Evolutionary conservation across 257 asterid genomes (phyloP).

Genomic region (Solanum appendiculatum): DNA sequence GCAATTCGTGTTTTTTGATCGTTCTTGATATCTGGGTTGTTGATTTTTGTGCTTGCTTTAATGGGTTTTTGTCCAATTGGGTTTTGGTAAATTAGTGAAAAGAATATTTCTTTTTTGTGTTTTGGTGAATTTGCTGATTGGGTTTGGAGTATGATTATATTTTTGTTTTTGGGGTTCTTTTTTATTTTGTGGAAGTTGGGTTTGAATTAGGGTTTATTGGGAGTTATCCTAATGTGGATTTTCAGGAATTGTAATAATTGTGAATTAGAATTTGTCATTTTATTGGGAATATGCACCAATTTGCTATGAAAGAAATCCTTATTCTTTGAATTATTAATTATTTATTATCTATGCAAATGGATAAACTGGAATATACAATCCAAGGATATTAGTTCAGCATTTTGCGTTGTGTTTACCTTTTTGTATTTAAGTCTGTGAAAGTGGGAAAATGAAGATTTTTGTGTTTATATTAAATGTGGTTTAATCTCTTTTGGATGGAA

Average conservation of each 20-base stretch:
- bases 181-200: not conserved
- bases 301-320: not conserved
- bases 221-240: not conserved
- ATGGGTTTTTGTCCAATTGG: not conserved
- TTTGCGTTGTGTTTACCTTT: not conserved
- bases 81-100: not conserved
- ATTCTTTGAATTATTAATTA: not conserved
- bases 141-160: not conserved
- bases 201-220: slow-evolving; percentile 1
- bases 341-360: not conserved
- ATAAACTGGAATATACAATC: not conserved
- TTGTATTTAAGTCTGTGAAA: not conserved
- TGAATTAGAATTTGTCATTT: not conserved
- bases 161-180: not conserved
- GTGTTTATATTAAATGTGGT: not conserved
- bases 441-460: not conserved
- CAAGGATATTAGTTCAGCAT: not conserved
- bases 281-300: not conserved
- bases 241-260: not conserved
- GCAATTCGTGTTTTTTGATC: not conserved
- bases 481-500: slow-evolving; percentile 3
- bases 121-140: not conserved
- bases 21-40: not conserved
- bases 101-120: not conserved
- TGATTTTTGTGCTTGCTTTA: not conserved